Conservation (phyloP, 2,329 filamentous ascomycete species). For the Fusarium metavorans region DNA sequence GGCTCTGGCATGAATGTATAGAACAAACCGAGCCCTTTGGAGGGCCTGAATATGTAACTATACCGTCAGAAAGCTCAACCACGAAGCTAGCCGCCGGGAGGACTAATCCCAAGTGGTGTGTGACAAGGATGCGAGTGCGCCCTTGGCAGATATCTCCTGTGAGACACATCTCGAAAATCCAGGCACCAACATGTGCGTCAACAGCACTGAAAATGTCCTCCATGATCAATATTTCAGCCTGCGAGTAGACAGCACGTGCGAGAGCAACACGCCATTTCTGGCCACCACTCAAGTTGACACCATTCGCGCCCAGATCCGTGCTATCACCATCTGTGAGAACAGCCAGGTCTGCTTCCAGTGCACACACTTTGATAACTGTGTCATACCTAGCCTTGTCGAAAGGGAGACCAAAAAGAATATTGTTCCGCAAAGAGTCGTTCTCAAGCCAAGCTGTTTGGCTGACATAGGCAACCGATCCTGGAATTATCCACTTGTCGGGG, state of each 20-base stretch:
- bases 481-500: conserved; percentile 73
- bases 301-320: conserved; percentile 85
- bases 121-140: conserved; percentile 83
- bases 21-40: neutral
- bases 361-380: conserved; percentile 77
- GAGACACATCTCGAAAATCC: conserved; percentile 80
- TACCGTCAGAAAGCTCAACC: conserved; percentile 77
- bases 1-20: neutral
- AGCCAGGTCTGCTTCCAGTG: conserved; percentile 78
- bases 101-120: conserved; percentile 80
- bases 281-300: conserved; percentile 84
- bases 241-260: conserved; percentile 81
- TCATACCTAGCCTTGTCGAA: conserved; percentile 74
- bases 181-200: conserved; percentile 81
- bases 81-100: conserved; percentile 77
- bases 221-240: conserved; percentile 78
- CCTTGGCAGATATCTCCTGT: conserved; percentile 75
- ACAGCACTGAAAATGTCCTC: conserved; percentile 88
- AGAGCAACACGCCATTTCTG: conserved; percentile 86
- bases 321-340: conserved; percentile 80
- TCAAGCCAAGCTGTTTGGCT: conserved; percentile 87
- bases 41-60: conserved; percentile 59
- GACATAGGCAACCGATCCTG: conserved; percentile 77
- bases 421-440: conserved; percentile 80
- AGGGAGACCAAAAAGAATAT: conserved; percentile 81